A percentile compares a stretch with the other conserved stretches of the same genome.
Conservation (phyloP, 257 asterid species). For the Solanum pinnatisectum region DNA sequence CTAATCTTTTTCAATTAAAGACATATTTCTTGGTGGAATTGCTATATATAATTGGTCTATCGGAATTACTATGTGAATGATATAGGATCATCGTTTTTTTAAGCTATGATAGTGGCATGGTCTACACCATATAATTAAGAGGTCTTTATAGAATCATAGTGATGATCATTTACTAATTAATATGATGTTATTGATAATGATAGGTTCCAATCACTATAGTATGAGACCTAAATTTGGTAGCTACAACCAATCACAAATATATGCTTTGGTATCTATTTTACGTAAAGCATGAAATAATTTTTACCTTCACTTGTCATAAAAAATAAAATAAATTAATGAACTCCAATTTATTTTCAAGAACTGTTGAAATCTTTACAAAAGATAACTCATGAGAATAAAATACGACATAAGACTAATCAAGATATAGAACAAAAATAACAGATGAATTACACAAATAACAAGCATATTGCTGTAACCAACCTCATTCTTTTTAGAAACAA, state of each 20-base stretch:
- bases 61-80: not conserved
- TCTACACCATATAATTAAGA: slow-evolving; percentile 35
- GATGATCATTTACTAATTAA: slow-evolving; percentile 28
- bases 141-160: slow-evolving; percentile 1
- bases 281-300: not conserved
- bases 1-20: not conserved
- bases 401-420: too few species aligned
- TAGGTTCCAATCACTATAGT: slow-evolving; percentile 9
- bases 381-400: too few species aligned
- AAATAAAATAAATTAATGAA: too few species aligned
- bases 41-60: not conserved
- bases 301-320: too few species aligned
- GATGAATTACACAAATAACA: too few species aligned
- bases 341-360: too few species aligned
- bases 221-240: slow-evolving; percentile 36
- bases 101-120: slow-evolving; percentile 42
- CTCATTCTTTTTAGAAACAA: too few species aligned
- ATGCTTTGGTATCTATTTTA: not conserved
- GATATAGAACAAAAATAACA: too few species aligned
- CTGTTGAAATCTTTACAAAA: too few species aligned
- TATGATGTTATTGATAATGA: slow-evolving; percentile 11
- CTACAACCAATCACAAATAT: slow-evolving; percentile 9
- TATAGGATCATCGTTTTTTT: slow-evolving; percentile 31
- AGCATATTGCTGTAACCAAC: too few species aligned
- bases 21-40: not conserved